Evolutionary conservation across 257 asterid species (phyloP).

Genomic region (Petunia secreta): DNA sequence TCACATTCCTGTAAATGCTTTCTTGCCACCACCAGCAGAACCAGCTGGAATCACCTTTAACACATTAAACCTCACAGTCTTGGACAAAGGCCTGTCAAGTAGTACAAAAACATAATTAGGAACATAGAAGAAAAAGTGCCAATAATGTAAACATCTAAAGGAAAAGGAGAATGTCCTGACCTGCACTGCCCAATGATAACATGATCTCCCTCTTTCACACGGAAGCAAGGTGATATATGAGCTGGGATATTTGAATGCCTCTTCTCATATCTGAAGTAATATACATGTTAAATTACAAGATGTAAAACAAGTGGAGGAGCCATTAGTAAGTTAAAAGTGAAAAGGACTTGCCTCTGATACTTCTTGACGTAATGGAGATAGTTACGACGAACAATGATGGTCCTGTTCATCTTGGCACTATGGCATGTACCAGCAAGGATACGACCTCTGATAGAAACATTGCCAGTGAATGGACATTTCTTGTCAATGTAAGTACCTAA

Average conservation of each 20-base stretch:
- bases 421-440: slow-evolving; percentile 86
- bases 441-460: slow-evolving; percentile 85
- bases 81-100: slow-evolving; percentile 72
- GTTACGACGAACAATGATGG: slow-evolving; percentile 72
- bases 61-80: slow-evolving; percentile 82
- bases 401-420: slow-evolving; percentile 86
- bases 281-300: background rate
- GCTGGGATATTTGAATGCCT: slow-evolving; percentile 86
- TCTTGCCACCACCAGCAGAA: slow-evolving; percentile 82
- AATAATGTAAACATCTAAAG: background rate
- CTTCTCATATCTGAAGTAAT: slow-evolving; percentile 63
- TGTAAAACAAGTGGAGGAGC: background rate
- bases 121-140: background rate
- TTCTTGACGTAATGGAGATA: slow-evolving; percentile 82
- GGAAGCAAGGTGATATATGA: slow-evolving; percentile 85
- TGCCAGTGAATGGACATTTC: slow-evolving; percentile 83
- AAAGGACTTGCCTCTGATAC: slow-evolving; percentile 56
- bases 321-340: background rate
- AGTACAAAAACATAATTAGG: background rate
- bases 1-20: slow-evolving; percentile 81
- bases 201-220: slow-evolving; percentile 83
- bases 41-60: slow-evolving; percentile 87
- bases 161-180: slow-evolving; percentile 29
- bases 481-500: slow-evolving; percentile 76
- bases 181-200: slow-evolving; percentile 91